Conservation (phyloP, 169 alveolate genomes). For the Eimeria falciformis region DNA sequence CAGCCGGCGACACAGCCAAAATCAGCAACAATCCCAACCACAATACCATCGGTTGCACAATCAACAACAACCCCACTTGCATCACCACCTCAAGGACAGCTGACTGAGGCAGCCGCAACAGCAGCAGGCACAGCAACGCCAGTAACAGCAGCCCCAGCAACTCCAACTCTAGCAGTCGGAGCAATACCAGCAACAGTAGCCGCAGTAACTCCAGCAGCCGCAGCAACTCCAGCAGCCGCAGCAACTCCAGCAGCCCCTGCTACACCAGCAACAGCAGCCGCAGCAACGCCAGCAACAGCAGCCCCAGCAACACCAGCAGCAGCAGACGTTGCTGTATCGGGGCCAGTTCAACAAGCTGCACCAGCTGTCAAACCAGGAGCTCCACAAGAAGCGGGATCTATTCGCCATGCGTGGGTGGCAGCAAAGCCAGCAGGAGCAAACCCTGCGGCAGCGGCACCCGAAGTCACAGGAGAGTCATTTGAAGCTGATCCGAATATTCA, state of each 20-base stretch:
- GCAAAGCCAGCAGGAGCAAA: too few relatives aligned
- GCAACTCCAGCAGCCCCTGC: background rate
- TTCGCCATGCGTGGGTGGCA: too few relatives aligned
- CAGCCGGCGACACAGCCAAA: background rate
- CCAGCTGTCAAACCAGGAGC: too few relatives aligned
- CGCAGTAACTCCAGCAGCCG: slow-evolving; percentile 10
- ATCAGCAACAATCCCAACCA: background rate
- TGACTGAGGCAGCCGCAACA: slow-evolving; percentile 14
- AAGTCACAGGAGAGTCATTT: too few relatives aligned
- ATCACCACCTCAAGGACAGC: slow-evolving; percentile 12
- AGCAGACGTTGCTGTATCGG: background rate
- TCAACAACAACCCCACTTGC: slow-evolving; percentile 16
- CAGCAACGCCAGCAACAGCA: slow-evolving; percentile 11
- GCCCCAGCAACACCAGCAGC: background rate
- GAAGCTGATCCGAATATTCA: background rate
- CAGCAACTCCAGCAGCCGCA: background rate
- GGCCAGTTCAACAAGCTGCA: too few relatives aligned
- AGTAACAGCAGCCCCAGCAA: slow-evolving; percentile 10
- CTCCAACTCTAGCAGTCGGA: background rate
- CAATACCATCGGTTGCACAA: background rate
- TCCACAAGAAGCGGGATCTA: too few relatives aligned
- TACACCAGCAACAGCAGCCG: background rate
- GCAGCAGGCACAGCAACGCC: slow-evolving; percentile 26
- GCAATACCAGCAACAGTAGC: background rate
- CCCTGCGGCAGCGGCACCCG: too few relatives aligned